Base-by-base conservation (phyloP, 805 yeast species). In the Wickerhamiella kurtzmanii region DNA sequence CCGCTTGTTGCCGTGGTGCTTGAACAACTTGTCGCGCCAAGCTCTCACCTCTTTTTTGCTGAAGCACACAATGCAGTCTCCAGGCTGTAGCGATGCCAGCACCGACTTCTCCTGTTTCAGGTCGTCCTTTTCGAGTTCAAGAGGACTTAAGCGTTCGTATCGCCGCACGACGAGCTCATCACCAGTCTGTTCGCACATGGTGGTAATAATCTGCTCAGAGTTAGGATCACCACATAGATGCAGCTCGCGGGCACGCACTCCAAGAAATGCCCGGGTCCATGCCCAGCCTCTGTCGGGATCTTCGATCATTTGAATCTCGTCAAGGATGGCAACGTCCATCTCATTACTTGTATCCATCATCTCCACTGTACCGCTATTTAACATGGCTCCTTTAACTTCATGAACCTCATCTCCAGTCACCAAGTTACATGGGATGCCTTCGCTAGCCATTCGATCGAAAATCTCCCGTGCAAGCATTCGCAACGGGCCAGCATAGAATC, bases 331-430 rank as follows among this genome's bases (percentile, higher is more conserved):
- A 19, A 87, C 81, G 54, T 92, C 98, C 71, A 80, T 77, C 35
- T 73, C 71, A 37, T 71, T 74, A 41, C 67, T 68, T 38, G 77
- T 53, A n/a, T 88, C 82, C 17, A 86, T 70, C 97, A 92, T 89
- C 60, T 92, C 98, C 17, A 89, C 80, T 0, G 98, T 92, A 2
- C 96, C 94, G 9, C 92, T 77, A 1, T 89, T 77, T 16, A 87
- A 63, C 1, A 76, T 74, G 4, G 95, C 89, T 59, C 85, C 94
- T 3, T 74, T 53, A 49, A 79, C 82, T 2, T 79, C 75, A 15
- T 85, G 71, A 13, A 89, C 79, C 61, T 92, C 96, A 58, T 92
- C 99, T n/a, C 99, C 99, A 0, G 99, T 92, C 36, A 86, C 68
- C 44, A 92, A 66, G 62, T 88, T 92, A 64, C 96, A 88, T 22